Percentiles rank a stretch among this genome's conserved stretches.
phyloP scores from a whole-genome alignment of 2,329 filamentous ascomycete species.

The Dothiorella sarmentorum region DNA sequence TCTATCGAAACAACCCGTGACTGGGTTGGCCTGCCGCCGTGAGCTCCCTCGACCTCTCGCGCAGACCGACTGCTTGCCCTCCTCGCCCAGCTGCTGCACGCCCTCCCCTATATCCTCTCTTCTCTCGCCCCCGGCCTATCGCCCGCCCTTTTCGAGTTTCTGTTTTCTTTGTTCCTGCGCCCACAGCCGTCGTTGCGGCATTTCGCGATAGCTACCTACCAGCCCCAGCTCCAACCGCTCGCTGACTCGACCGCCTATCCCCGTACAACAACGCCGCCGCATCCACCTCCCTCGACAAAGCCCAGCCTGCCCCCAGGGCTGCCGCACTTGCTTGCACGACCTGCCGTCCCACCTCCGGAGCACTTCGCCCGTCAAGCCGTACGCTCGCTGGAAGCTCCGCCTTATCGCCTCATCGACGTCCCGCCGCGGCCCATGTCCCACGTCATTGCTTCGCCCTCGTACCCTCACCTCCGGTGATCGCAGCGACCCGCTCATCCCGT shows the following conservation, averaged over 20 bases:
- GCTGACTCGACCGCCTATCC: slow-evolving; percentile 12
- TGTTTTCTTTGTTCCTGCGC: slow-evolving; percentile 17
- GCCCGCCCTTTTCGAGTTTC: slow-evolving; percentile 4
- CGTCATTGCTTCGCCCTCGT: slow-evolving; percentile 8
- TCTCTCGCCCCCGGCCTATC: background rate
- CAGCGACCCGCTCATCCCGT: slow-evolving; percentile 7
- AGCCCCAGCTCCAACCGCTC: slow-evolving; percentile 15
- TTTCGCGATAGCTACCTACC: background rate
- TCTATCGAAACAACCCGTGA: slow-evolving; percentile 1
- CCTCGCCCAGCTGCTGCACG: slow-evolving; percentile 2
- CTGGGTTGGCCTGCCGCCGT: background rate
- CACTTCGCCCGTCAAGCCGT: background rate
- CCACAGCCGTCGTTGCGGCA: background rate
- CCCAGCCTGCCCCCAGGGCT: background rate
- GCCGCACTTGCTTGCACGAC: background rate
- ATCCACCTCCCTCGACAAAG: slow-evolving; percentile 4
- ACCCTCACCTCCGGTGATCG: slow-evolving; percentile 18
- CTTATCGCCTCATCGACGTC: background rate
- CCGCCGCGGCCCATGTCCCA: slow-evolving; percentile 17
- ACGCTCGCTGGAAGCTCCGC: slow-evolving; percentile 11
- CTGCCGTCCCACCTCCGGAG: slow-evolving; percentile 3
- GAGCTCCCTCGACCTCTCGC: slow-evolving; percentile 4
- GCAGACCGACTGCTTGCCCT: slow-evolving; percentile 8
- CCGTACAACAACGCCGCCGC: slow-evolving; percentile 6
- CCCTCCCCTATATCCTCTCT: slow-evolving; percentile 6